phyloP scores from a whole-genome alignment of 1,284 basidiomycete species.

The Cerrena zonata region DNA sequence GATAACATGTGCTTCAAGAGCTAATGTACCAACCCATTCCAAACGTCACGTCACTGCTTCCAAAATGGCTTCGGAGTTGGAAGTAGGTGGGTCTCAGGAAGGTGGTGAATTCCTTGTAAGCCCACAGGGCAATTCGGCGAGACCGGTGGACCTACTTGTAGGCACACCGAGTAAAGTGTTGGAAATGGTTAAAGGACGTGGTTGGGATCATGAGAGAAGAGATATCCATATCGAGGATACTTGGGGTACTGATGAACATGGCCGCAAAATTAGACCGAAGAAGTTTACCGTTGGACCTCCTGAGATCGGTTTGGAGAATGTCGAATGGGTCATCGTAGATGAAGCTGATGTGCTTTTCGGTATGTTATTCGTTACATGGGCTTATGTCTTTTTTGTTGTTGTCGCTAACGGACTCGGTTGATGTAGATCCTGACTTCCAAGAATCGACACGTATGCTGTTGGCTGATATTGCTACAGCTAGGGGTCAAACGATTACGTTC shows the following conservation, averaged over 20 bases:
- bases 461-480: conserved; percentile 61
- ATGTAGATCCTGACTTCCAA: conserved; percentile 71
- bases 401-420: not conserved
- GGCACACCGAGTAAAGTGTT: conserved; percentile 75
- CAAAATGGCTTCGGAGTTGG: conserved; percentile 43
- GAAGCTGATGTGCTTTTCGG: conserved; percentile 88
- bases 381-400: not conserved
- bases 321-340: conserved; percentile 84
- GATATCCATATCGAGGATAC: conserved; percentile 16
- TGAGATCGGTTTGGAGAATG: conserved; percentile 52
- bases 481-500: conserved; percentile 42
- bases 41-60: conserved; percentile 37
- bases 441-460: conserved; percentile 64
- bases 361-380: conserved; percentile 10
- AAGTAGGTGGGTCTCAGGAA: conserved; percentile 16
- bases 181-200: conserved; percentile 60
- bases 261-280: conserved; percentile 14
- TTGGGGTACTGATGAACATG: conserved; percentile 22
- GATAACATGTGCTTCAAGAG: conserved; percentile 62
- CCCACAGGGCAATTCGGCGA: conserved; percentile 16
- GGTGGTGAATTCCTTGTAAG: conserved; percentile 26
- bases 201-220: conserved; percentile 49
- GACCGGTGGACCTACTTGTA: conserved; percentile 67
- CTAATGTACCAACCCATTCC: conserved; percentile 39
- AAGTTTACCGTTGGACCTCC: conserved; percentile 38